These are phyloP conservation scores for Coemansia javaensis DNA, from an alignment of 192 early-diverging fungal species.

Conservation along the genomic window DNA sequence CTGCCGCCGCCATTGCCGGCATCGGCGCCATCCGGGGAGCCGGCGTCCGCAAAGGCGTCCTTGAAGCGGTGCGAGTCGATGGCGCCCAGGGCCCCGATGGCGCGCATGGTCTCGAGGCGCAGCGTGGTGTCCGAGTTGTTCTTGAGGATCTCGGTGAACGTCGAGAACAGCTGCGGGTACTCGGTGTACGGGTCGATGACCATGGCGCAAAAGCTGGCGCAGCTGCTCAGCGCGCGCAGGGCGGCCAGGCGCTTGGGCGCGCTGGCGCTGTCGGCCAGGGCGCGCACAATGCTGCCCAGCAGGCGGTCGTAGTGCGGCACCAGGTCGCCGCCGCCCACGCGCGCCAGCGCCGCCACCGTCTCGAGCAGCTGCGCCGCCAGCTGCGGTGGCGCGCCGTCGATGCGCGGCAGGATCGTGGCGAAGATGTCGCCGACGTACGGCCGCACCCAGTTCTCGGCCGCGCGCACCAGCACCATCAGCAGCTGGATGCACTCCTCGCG, in stretches of 20 bases:
- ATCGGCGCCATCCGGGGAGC: background rate
- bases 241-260: constrained; percentile 82
- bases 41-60: background rate
- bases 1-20: background rate
- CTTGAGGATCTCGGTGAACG: constrained; percentile 77
- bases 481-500: constrained; percentile 53
- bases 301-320: constrained; percentile 74
- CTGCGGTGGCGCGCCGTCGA: constrained; percentile 68
- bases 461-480: constrained; percentile 70
- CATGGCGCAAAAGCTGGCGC: constrained; percentile 80
- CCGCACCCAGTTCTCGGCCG: constrained; percentile 80
- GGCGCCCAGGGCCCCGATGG: constrained; percentile 91
- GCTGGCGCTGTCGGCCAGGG: constrained; percentile 82
- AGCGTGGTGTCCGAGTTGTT: constrained; percentile 70
- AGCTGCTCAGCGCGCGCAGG: constrained; percentile 77
- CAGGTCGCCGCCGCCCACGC: constrained; percentile 81
- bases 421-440: constrained; percentile 91
- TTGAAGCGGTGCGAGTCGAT: constrained; percentile 75
- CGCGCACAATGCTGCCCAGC: constrained; percentile 83
- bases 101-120: constrained; percentile 78
- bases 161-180: constrained; percentile 76
- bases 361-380: constrained; percentile 51
- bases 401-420: constrained; percentile 77
- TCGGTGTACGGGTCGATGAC: constrained; percentile 91
- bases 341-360: constrained; percentile 74